Evolutionary conservation across 768 basidiomycete genomes (phyloP).

Genomic region (Boletus tomentosulus): DNA sequence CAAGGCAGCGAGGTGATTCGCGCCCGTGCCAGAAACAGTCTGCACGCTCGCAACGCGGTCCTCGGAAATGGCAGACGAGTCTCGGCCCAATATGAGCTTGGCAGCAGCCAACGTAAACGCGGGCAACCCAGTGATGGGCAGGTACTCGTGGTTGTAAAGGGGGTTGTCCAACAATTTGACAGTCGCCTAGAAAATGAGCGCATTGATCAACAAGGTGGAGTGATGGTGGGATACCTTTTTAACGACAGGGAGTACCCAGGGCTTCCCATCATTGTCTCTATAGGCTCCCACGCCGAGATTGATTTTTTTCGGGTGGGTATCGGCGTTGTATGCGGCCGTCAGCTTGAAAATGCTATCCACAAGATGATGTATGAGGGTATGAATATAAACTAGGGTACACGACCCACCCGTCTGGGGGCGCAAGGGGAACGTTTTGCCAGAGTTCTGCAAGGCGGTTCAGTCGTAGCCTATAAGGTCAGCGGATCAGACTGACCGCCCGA

Average conservation of each 20-base stretch:
- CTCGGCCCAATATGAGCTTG: slow-evolving; percentile 72
- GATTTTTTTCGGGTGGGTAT: slow-evolving; percentile 71
- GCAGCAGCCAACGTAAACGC: slow-evolving; percentile 81
- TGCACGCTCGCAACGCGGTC: slow-evolving; percentile 77
- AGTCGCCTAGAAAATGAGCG: slow-evolving; percentile 53
- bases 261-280: slow-evolving; percentile 80
- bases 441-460: slow-evolving; percentile 43
- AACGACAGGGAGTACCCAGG: slow-evolving; percentile 90
- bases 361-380: slow-evolving; percentile 7
- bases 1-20: slow-evolving; percentile 87
- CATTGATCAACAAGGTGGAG: slow-evolving; percentile 1
- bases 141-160: slow-evolving; percentile 84
- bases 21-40: slow-evolving; percentile 94
- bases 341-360: slow-evolving; percentile 78
- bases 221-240: slow-evolving; percentile 58
- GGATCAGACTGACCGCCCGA: slow-evolving; percentile 46
- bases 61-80: slow-evolving; percentile 67
- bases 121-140: slow-evolving; percentile 84
- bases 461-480: not conserved
- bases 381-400: not conserved
- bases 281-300: slow-evolving; percentile 94
- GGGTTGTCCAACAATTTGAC: slow-evolving; percentile 63
- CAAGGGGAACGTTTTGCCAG: slow-evolving; percentile 75
- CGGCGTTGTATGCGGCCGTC: slow-evolving; percentile 84
- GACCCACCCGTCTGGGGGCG: slow-evolving; percentile 76